Evolutionary conservation across 2,329 filamentous ascomycete species (phyloP), one percentile per base, ranked within the genome.

Genomic region (Penicillium vulpinum): DNA sequence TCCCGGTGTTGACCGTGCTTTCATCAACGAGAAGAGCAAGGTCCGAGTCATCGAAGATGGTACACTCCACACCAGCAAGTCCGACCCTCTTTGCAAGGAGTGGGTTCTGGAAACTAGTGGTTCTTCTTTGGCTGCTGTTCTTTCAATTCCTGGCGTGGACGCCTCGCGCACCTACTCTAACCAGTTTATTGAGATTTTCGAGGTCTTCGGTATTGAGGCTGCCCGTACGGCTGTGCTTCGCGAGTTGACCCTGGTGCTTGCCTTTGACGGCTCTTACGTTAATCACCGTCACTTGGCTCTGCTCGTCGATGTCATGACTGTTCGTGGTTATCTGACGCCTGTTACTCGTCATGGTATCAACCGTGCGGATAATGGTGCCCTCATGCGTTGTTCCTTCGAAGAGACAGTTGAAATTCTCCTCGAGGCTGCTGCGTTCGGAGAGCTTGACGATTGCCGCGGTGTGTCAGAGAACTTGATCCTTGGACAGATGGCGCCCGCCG

Each of bases 361-460:
- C 80, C 88, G 94, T 68, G 91, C 93, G 26, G 94, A 99, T 72
- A 99, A 95, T 60, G 94, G 94, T 81, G 95, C 94, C 10, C 83
- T 99, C 68, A 99, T 99, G 94, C 89, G 94, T 75, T 99, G 95
- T 82, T 99, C 94, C 2, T 99, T 99, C 78, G 94, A 99, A 78
- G 95, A 99, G 76, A 99, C 94, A 0, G 94, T 99, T 39, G 95
- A 99, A 73, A 99, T 99, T 81, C 81, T 99, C 51, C 86, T 99
- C 21, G 94, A 99, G 73, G 95, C 94, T 59, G 94, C 94, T 24
- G 91, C 92, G 16, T 91, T 91, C 49, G 94, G 94, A 73, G 94
- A 99, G 76, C 83, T 99, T 31, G 94, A 99, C 71, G 94, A 99
- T 76, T 99, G 95, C 80, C 90, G 92, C 59, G 94, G 94, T 82